Evolutionary conservation across 805 yeast genomes (phyloP), one percentile per base, ranked within the genome.

Genomic region (Candida hungchunana): DNA sequence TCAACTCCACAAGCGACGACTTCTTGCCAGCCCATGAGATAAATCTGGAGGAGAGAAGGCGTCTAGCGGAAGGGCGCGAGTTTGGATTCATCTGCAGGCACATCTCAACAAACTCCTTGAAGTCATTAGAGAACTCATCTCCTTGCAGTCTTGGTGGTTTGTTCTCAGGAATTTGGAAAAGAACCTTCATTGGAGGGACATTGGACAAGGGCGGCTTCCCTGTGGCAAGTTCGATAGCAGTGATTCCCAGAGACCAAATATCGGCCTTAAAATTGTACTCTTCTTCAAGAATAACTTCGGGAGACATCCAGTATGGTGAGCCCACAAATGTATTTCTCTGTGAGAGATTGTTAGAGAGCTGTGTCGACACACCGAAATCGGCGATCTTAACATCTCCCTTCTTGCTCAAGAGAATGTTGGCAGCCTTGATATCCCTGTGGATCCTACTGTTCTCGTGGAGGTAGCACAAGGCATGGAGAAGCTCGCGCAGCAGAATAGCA

Each of bases 271-370:
- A 74, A 59, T 85, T 94, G 27, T 79, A 73, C 16, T 81, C 86
- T 32, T 90, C 94, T 59, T 89, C 97, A 57, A 84, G 68, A 25
- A 90, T 90, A 22, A 90, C 97, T 59, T 90, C 98, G 0, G 98
- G 98, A 0, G 97, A 96, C 98, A 93, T 93, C 98, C 98, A 93
- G 58, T 88, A 93, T 1, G 94, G 94, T 0, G 94, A 83, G 1
- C 95, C 95, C 7, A 75, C 79, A 52, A 74, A 67, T 0, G 81
- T 75, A 55, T 70, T 66, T 47, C 98, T 69, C 51, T 81, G 73
- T 28, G 82, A 68, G 40, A 77, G 50, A 47, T 78, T 77, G 45
- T 71, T 79, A 5, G 95, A 79, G 7, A 76, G 67, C 48, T 79
- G 83, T 1, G 97, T 85, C 1, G 97, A 95, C 9, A 90, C 96